These are phyloP conservation scores for Tanacetum coccineum DNA, from an alignment of 129 eudicot genomes.

Conservation along the genomic window DNA sequence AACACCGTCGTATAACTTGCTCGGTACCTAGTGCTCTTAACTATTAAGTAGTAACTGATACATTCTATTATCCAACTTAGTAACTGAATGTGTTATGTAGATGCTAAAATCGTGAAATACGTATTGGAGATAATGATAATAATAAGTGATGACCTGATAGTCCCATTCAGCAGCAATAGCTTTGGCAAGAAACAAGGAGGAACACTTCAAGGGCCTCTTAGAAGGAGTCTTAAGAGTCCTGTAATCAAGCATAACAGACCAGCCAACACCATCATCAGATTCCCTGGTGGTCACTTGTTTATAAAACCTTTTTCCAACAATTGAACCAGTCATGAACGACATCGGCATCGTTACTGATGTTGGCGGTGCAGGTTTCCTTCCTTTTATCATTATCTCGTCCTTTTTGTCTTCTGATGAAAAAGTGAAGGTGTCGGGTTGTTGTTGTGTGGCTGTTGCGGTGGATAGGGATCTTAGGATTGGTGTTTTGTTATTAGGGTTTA, in stretches of 20 bases:
- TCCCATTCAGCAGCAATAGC: conserved; percentile 99
- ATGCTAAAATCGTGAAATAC: too few relatives aligned
- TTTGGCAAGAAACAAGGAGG: conserved; percentile 61
- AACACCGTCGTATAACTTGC: too few relatives aligned
- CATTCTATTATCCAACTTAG: too few relatives aligned
- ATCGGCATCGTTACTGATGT: conserved; percentile 87
- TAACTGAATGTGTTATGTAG: too few relatives aligned
- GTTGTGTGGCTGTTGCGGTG: conserved; percentile 31
- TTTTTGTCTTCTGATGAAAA: conserved; percentile 35
- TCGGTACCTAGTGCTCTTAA: too few relatives aligned
- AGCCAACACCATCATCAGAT: conserved; percentile 76
- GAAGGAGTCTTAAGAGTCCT: conserved; percentile 89
- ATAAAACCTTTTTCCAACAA: conserved; percentile 87
- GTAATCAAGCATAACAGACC: conserved; percentile 93
- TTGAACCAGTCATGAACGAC: conserved; percentile 98
- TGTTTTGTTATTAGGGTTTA: conserved; percentile 31
- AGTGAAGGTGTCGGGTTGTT: conserved; percentile 50
- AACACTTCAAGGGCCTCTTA: conserved; percentile 73
- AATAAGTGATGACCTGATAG: too few relatives aligned
- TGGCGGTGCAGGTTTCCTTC: conserved; percentile 34
- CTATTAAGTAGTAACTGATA: too few relatives aligned
- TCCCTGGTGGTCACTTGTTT: conserved; percentile 74
- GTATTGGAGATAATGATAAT: too few relatives aligned
- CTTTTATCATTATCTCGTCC: conserved; percentile 46
- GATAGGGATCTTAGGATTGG: conserved; percentile 32